Evolutionary conservation across 202 grass and related monocot species (phyloP), one percentile per base, ranked within the genome.

Genomic region (Digitaria exilis): DNA sequence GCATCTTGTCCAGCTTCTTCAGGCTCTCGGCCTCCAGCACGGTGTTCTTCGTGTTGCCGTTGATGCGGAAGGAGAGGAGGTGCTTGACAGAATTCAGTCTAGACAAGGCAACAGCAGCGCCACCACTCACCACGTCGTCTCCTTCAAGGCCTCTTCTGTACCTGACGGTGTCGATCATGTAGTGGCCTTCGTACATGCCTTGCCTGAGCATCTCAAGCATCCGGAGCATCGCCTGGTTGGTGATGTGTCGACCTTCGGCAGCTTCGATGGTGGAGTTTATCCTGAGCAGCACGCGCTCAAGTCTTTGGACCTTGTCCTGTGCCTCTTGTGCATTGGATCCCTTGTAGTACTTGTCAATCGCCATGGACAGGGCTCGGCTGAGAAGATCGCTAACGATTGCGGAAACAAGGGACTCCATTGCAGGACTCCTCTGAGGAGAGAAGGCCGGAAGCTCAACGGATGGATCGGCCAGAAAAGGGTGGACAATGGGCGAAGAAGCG

Each of bases 161-260:
- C 4, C 24, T 72, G n/a, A 58, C 24, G 64, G 56, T 18, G 12
- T 89, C 77, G 0, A 85, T 82, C 35, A 45, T 56, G 87, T 71
- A 72, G 65, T 85, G 54, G 37, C 87, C 87, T 6, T 11, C 25
- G 18, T 85, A 85, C 55, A 85, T 41, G 12, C 15, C 65, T 25
- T 77, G 55, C 25, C 77, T 78, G 19, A 89, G 41, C 78, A 78
- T 85, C 29, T 82, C n/a, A 6, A 85, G 71, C 78, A 78, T 82
- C 48, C 5, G 37, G 28, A 89, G 83, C 87, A 89, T 89, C 9
- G 61, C 62, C 65, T 71, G 70, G 34, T 71, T 81, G 29, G 70
- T 85, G 77, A 85, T 75, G 21, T 71, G 35, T 16, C 63, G 35
- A 25, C 32, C 64, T 34, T 84, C 52, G 0, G 76, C 71, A 37